These are phyloP conservation scores for Acacia acuminata DNA, from an alignment of 306 rosid genomes.

Conservation along the genomic window DNA sequence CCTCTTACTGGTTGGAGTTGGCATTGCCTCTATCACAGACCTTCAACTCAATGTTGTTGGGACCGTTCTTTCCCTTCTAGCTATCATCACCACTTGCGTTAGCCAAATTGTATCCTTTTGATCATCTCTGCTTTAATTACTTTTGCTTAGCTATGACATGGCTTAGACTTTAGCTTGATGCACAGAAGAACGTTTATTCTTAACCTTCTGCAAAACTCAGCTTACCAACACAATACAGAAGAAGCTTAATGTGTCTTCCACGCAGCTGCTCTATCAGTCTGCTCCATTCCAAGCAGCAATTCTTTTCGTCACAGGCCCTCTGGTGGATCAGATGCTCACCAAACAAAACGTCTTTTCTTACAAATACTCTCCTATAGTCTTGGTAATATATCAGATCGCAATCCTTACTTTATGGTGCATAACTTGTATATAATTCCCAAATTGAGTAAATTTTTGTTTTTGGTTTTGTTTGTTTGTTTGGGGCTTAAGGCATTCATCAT, in stretches of 20 bases:
- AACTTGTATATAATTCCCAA: not conserved
- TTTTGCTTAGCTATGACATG: not conserved
- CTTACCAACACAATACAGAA: slow-evolving; percentile 97
- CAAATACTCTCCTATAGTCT: slow-evolving; percentile 77
- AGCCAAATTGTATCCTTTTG: slow-evolving; percentile 91
- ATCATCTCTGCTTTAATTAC: slow-evolving; percentile 15
- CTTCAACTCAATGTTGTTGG: slow-evolving; percentile 95
- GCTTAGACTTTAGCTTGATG: not conserved
- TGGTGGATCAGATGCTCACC: slow-evolving; percentile 84
- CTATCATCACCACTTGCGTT: slow-evolving; percentile 87
- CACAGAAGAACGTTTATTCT: slow-evolving; percentile 30
- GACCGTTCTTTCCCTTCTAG: slow-evolving; percentile 77
- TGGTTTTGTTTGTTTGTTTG: slow-evolving; percentile 7
- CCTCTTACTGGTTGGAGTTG: slow-evolving; percentile 86
- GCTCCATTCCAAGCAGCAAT: slow-evolving; percentile 98
- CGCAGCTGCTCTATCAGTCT: slow-evolving; percentile 91
- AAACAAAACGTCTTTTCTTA: slow-evolving; percentile 76
- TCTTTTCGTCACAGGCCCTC: slow-evolving; percentile 90
- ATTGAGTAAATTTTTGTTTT: not conserved
- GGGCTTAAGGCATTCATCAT: slow-evolving; percentile 66
- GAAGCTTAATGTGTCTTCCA: slow-evolving; percentile 90
- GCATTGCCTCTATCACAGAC: slow-evolving; percentile 94
- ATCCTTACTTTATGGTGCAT: not conserved
- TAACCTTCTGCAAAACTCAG: slow-evolving; percentile 58
- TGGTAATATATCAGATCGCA: slow-evolving; percentile 46